Evolutionary conservation across 2,329 filamentous ascomycete species (phyloP).

Genomic region (Akanthomyces dipterigenus): DNA sequence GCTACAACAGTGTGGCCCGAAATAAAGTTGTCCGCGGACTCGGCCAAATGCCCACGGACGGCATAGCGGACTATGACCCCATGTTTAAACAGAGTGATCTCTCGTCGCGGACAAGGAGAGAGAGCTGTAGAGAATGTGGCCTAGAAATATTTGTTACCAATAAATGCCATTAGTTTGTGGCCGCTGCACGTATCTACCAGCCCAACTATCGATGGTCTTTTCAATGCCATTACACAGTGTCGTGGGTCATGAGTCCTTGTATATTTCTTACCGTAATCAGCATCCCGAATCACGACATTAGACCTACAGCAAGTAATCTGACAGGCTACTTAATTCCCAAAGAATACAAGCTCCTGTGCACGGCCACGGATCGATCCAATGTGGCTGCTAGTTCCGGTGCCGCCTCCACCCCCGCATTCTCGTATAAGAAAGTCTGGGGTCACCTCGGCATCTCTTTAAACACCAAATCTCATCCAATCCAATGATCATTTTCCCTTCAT

Average conservation of each 20-base stretch:
- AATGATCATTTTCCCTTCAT: too few species aligned
- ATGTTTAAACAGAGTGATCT: too few species aligned
- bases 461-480: not conserved
- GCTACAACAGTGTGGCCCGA: not conserved
- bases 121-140: too few species aligned
- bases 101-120: too few species aligned
- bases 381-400: not conserved
- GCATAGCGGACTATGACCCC: not conserved
- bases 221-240: too few species aligned
- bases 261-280: too few species aligned
- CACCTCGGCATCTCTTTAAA: conserved; percentile 1
- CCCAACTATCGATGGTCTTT: too few species aligned
- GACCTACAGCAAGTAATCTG: not conserved
- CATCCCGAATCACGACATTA: too few species aligned
- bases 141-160: too few species aligned
- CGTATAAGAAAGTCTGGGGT: not conserved
- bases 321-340: not conserved
- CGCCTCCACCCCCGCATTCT: conserved; percentile 6
- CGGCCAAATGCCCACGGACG: not conserved
- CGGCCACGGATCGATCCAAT: not conserved
- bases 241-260: too few species aligned
- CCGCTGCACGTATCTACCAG: too few species aligned
- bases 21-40: not conserved
- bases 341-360: not conserved
- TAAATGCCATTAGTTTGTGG: too few species aligned